Base-by-base conservation (phyloP, 164 flowering plant genomes). In the Nymphaea colorata region DNA sequence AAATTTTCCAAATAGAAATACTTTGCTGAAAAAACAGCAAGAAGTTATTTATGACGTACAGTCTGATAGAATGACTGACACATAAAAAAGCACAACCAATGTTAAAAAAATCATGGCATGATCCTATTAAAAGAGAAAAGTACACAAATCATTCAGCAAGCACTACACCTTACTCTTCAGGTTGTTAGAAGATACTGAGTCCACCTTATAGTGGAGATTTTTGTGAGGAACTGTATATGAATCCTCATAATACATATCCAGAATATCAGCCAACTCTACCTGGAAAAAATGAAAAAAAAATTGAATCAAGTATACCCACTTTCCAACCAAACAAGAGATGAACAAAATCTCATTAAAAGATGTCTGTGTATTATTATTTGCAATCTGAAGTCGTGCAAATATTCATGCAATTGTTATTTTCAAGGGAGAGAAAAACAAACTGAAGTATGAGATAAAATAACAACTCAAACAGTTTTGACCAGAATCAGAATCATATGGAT, bases 221-320 rank as follows among this genome's bases (percentile, higher is more conserved):
- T 90, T 90, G 72, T 70, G 67, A 16, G 96, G 98, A 43, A 85
- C 73, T 2, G 96, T 81, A 71, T 78, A 90, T 3, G 62, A 18
- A 76, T 95, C 99, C 78, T 91, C 99, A 76, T 82, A 90, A 66
- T 78, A 95, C 85, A 90, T 84, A 78, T 95, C 99, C 15, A 91
- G 76, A 70, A 86, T 68, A 64, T 84, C 80, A 60, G 86, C 92
- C 80, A 95, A 77, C 61, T 72, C 83, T 75, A 90, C 96, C 99
- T 95, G 88, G 76, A 79, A 78, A 79, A 64, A 42, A 64, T 11
- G 18, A 62, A 18, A 62, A 55, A 55, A 8, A 8, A 55, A 16
- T 55, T 8, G 59, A 25, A 25, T 25, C 36, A 25, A 25, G 36
- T 25, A 25, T 25, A 25, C 36, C 36, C 1, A n/a, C 36, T 25